Base-by-base conservation (phyloP, 208 protist species). In the Crithidia bombi region DNA sequence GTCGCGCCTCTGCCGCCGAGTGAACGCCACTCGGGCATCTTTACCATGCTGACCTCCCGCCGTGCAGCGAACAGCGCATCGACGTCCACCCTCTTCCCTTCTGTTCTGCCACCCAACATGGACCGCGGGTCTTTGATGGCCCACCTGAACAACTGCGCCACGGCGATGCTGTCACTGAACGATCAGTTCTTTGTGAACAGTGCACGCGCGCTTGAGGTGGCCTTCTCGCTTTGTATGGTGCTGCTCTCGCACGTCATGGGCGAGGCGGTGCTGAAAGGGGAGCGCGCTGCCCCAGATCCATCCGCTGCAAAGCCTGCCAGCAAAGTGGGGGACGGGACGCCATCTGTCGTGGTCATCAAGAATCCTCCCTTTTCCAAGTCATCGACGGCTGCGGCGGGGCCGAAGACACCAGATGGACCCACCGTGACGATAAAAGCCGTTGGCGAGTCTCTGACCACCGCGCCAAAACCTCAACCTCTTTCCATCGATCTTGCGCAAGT, bases 231-330 rank as follows among this genome's bases (percentile, higher is more conserved):
- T 17, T 38, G 63, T 14, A 35, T 77, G 47, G 57, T 71, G n/a
- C 36, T 77, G 17, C 71, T 77, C 30, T 77, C 64, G n/a, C 64
- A 77, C 52, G 65, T 77, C 21, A 52, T 71, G 56, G 57, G 65
- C 52, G 71, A 77, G 49, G 64, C 57, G 33, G 19, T 65, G 49
- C 63, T 51, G 50, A 43, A 38, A n/a, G 33, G 44, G n/a, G 54
- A 56, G 28, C 49, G n/a, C n/a, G 39, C 26, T 2, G 36, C 58
- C 23, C 23, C 39, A 5, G 56, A 63, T 23, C 11, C 39, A 28
- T 1, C 21, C 0, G 10, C n/a, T 33, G 17, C 57, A 14, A 3
- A 11, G 14, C 32, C 38, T 5, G 9, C 17, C 46, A 33, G 35
- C 17, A 56, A 65, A n/a, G 5, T 7, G 15, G 47, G 30, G 11